Evolutionary conservation across 805 yeast genomes (phyloP), one percentile per base, ranked within the genome.

Genomic region (Sugiyamaella chiloensis): DNA sequence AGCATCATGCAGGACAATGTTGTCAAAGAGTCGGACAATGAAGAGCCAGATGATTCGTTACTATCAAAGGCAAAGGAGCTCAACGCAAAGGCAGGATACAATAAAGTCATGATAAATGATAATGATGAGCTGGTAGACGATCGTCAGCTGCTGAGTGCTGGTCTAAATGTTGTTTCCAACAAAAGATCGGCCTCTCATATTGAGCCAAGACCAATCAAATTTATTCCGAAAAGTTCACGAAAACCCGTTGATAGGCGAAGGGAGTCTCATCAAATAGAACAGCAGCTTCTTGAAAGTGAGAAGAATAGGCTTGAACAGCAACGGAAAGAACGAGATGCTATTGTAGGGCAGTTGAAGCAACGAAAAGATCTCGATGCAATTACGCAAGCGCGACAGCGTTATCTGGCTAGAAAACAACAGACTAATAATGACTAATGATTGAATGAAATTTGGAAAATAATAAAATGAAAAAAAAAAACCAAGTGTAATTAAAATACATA

Each of bases 61-160:
- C 47, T 27, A 53, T 48, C 12, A 48, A 51, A 31, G 52, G 62
- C 60, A 11, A 35, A 46, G 6, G 23, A 43, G 24, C 41, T 50
- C n/a, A 48, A 56, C 24, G 30, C 42, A 29, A 42, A 50, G 20
- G 57, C 53, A 8, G 60, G 60, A 3, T 53, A 54, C 24, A 44
- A 40, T 29, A 50, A 58, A 24, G 59, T 59, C 24, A 35, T 42
- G 27, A 24, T 56, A 12, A 61, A 60, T 40, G 64, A 60, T 23
- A 48, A 50, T 14, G 62, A 59, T 5, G 63, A 60, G 39, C 23
- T 61, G 14, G 60, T 60, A 2, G 64, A 60, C 43, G 57, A 59
- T 24, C 51, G 62, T 2, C 58, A 59, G 35, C 44, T 60, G 31
- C 44, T 60, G 20, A 19, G 45, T 8, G 60, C 58, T 3, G 65